Conservation (phyloP, 2,329 filamentous ascomycete species). For the Tolypocladium tundrense region DNA sequence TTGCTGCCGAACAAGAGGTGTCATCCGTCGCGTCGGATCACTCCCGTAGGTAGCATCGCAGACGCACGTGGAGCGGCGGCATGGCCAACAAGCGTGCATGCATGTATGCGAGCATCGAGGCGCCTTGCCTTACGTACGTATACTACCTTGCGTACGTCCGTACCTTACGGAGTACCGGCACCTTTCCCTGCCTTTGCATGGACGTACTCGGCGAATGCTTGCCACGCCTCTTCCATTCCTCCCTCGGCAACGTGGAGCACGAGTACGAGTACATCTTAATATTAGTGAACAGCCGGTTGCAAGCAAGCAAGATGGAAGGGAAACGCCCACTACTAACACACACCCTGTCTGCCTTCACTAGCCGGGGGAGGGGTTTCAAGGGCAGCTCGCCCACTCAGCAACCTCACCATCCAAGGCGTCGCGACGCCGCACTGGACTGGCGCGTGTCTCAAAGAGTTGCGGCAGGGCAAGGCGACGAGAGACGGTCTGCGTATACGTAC, state of each 20-base stretch:
- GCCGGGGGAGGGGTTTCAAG: neutral
- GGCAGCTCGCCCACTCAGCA: neutral
- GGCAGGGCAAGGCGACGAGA: too few relatives aligned
- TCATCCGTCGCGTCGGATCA: neutral
- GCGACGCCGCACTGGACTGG: neutral
- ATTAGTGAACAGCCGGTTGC: neutral
- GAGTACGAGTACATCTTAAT: neutral
- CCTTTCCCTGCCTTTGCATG: neutral
- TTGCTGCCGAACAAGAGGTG: neutral
- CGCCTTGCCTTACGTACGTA: neutral
- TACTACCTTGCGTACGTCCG: too few relatives aligned
- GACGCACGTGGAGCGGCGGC: neutral
- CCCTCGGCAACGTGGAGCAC: neutral
- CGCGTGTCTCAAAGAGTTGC: neutral
- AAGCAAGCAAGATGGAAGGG: neutral
- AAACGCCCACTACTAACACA: neutral
- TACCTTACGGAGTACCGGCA: neutral
- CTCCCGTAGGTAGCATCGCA: neutral
- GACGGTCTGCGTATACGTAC: neutral
- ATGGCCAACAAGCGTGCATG: neutral
- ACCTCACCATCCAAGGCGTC: neutral
- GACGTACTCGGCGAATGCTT: neutral
- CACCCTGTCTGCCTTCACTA: neutral
- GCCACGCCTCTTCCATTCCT: neutral
- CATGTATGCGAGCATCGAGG: neutral